These are phyloP conservation scores for Phialophora chinensis DNA, from an alignment of 2,329 filamentous ascomycete species.

Conservation along the genomic window DNA sequence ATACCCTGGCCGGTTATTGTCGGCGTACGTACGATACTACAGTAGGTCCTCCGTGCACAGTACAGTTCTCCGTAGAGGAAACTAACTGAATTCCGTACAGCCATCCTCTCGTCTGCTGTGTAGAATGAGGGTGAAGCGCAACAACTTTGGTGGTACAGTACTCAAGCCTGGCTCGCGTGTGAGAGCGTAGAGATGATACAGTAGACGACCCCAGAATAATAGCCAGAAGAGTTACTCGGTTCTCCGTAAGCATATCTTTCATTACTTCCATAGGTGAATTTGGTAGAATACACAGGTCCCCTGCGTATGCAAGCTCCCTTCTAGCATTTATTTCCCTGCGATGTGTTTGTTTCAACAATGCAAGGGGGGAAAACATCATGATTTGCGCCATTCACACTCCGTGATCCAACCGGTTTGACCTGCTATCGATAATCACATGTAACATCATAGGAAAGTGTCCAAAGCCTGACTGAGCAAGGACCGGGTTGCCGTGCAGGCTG, in stretches of 20 bases:
- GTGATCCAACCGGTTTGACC: background rate
- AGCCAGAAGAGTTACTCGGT: background rate
- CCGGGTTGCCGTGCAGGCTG: background rate
- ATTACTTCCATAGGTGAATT: background rate
- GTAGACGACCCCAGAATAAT: background rate
- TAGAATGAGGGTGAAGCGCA: too few species aligned
- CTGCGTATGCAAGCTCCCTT: background rate
- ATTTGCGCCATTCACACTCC: constrained; percentile 6
- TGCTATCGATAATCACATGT: constrained; percentile 3
- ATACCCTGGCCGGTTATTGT: too few species aligned
- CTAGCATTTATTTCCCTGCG: constrained; percentile 7
- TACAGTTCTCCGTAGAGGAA: too few species aligned
- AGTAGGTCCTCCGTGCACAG: too few species aligned
- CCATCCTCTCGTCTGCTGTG: too few species aligned
- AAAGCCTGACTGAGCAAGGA: background rate
- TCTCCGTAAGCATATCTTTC: background rate
- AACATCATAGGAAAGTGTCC: background rate
- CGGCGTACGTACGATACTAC: too few species aligned
- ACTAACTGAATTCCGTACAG: too few species aligned
- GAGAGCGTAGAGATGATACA: too few species aligned
- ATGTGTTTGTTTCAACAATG: background rate
- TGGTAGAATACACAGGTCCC: constrained; percentile 6
- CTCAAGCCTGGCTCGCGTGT: too few species aligned
- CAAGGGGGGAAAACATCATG: background rate
- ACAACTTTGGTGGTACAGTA: too few species aligned